Base-by-base conservation (phyloP, 2,329 filamentous ascomycete species). In the Pseudogymnoascus verrucosus region DNA sequence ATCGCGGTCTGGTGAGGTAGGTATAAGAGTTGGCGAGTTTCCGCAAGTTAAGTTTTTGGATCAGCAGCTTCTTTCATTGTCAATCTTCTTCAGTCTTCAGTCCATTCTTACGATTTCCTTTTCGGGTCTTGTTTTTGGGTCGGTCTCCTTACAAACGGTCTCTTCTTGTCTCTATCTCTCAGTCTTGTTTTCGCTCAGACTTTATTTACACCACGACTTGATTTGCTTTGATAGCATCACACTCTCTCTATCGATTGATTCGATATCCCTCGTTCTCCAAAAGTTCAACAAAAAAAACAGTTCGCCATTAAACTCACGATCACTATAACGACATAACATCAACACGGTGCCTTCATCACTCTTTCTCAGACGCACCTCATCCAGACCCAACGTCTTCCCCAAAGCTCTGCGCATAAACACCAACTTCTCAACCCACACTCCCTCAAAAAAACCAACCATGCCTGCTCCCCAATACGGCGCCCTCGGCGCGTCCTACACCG, bases 401-500 rank as follows among this genome's bases (percentile, higher is more conserved):
- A 47, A 6, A 47, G 11, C 19, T 2, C 51, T 59, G 2, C 19
- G 26, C 12, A 36, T 59, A n/a, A 59, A 59, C 7, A 59, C 51
- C 26, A 36, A 59, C 51, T 59, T 59, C 12, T 51, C 54, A 51
- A 14, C 4, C 14, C 36, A 47, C 34, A 47, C 54, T 37, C 23
- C 16, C 39, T 19, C 51, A 65, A 28, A 57, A 64, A 37, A 44
- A 39, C 8, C 42, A 64, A 71, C 64, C 34, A 72, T 73, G 71
- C 64, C 65, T 42, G 65, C 64, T 62, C 67, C 69, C 64, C 61
- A 68, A 40, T 69, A 68, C 75, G 88, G 90, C 70, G 88, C 89
- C 74, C 78, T 95, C 68, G 91, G 89, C 74, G 85, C 88, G 70
- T 89, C 89, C 69, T 96, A 96, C 78, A 86, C 90, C 64, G 79